These are phyloP conservation scores for Bipolaris cookei DNA, from an alignment of 2,329 filamentous ascomycete species.

Conservation along the genomic window DNA sequence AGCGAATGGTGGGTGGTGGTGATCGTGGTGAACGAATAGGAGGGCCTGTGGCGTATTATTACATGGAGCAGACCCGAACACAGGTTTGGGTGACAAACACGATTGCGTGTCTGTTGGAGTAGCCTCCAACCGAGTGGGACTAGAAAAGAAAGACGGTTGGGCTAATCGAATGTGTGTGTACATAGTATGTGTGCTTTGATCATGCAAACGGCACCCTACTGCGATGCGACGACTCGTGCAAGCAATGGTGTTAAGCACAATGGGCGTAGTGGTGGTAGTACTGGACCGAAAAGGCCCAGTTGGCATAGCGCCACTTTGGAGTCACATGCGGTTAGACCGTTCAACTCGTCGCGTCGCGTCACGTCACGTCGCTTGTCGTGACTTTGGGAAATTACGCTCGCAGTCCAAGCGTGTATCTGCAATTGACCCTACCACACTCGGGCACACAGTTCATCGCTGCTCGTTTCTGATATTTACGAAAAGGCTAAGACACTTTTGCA, in stretches of 20 bases:
- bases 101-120: not conserved
- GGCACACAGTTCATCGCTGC: not conserved
- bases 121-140: not conserved
- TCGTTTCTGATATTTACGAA: not conserved
- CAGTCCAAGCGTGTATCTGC: conserved; percentile 16
- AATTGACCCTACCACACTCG: conserved; percentile 13
- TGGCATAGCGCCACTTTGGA: conserved; percentile 10
- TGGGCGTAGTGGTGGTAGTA: not conserved
- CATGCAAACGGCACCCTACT: not conserved
- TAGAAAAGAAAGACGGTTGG: not conserved
- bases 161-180: too few species aligned
- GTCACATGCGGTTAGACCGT: conserved; percentile 17
- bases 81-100: not conserved
- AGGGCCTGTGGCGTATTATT: not conserved
- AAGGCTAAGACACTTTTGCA: not conserved
- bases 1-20: not conserved
- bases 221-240: not conserved
- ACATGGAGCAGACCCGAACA: not conserved
- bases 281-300: not conserved
- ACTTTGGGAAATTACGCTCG: conserved; percentile 11
- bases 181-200: too few species aligned
- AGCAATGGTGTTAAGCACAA: not conserved
- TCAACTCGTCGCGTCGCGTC: conserved; percentile 12
- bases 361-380: conserved; percentile 13
- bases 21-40: conserved; percentile 1